Evolutionary conservation across 305 asterid species (phyloP).

Genomic region (Withania somnifera): DNA sequence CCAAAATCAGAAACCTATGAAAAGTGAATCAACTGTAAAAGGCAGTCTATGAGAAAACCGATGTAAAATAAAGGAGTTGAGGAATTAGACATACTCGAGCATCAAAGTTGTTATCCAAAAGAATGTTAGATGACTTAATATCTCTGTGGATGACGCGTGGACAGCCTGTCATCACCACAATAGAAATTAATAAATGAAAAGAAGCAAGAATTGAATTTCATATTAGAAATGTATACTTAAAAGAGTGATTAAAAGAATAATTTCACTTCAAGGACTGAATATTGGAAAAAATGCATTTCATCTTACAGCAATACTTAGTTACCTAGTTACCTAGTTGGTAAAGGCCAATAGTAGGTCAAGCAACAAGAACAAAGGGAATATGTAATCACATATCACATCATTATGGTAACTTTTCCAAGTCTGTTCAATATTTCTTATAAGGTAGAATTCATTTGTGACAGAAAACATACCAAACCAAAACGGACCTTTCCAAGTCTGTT

Average conservation of each 20-base stretch:
- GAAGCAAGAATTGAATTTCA: neutral
- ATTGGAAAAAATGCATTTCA: neutral
- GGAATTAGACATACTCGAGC: conserved; percentile 50
- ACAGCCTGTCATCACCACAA: conserved; percentile 41
- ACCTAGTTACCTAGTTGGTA: no score
- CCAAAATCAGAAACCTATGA: conserved; percentile 88
- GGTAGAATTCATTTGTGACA: neutral
- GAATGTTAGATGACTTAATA: conserved; percentile 92
- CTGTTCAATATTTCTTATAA: neutral
- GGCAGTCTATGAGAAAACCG: neutral
- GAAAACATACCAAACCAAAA: neutral
- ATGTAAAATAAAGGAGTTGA: neutral
- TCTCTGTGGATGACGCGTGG: conserved; percentile 95
- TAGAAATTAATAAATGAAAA: neutral
- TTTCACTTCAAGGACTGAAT: neutral
- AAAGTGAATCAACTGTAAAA: conserved; percentile 3
- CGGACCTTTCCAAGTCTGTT: neutral
- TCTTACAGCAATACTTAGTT: neutral
- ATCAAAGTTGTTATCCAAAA: conserved; percentile 72
- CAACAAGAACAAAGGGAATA: neutral
- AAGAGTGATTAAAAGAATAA: neutral
- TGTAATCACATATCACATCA: neutral
- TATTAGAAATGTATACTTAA: neutral
- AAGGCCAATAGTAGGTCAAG: neutral
- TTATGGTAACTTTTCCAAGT: neutral